Evolutionary conservation across 2,329 filamentous ascomycete species (phyloP), one percentile per base, ranked within the genome.

Genomic region (Rhytidhysteron rufulum): DNA sequence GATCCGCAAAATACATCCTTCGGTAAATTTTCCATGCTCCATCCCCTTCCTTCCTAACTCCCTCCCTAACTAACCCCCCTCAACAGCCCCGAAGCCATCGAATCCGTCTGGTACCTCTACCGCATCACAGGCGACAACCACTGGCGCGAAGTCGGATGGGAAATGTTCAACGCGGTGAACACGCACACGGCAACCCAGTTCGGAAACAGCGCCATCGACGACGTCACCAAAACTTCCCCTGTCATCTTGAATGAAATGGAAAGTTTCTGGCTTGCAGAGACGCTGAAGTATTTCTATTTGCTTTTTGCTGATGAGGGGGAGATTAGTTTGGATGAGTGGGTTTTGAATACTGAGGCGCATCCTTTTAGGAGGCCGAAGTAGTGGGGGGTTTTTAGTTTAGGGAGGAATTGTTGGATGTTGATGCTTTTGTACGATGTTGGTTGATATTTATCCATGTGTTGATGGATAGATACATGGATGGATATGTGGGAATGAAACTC

Each of bases 41-140:
- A 21, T 18, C 15, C 24, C 37, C 19, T 27, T 19, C n/a, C 30
- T 19, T 15, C 34, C 13, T 19, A n/a, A 29, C 37, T 33, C 34
- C 21, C 18, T 22, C 25, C 33, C 31, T 39, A 11, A 38, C 49
- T 42, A 50, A 37, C 10, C 27, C 25, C n/a, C 18, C 15, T n/a
- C 4, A 5, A 7, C 37, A 63, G 66, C 6, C 86, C 86, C 16
- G 86, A 91, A 65, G 86, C 86, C 2, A 88, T 91, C 39, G 86
- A 91, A 68, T 85, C 81, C 11, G 78, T 93, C 4, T 91, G 88
- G 62, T 78, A 88, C 57, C 79, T 91, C 71, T 88, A 84, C 60
- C 78, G 85, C 42, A 72, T 87, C 43, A 88, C 85, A 0, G 85
- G 84, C 19, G 79, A 86, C 47, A 50, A 71, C 1, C 67, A 71